Evolutionary conservation across 2,329 filamentous ascomycete species (phyloP).

Genomic region (Neofusicoccum parvum): DNA sequence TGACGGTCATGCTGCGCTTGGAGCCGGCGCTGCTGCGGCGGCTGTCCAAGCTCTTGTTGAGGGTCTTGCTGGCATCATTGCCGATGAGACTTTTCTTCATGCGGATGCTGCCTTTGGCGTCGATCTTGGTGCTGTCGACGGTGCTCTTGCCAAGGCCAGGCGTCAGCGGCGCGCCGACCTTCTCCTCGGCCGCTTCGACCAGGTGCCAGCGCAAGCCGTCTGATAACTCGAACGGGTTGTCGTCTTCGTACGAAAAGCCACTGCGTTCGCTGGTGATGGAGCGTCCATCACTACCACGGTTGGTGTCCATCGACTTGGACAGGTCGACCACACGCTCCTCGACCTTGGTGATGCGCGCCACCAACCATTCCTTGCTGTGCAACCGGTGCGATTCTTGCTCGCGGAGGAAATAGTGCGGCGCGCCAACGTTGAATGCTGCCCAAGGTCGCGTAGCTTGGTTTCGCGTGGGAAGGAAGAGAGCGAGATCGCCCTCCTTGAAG

Average conservation of each 20-base stretch:
- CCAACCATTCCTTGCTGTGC: constrained; percentile 87
- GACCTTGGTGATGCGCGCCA: constrained; percentile 86
- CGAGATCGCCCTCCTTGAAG: constrained; percentile 95
- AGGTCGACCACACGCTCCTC: constrained; percentile 93
- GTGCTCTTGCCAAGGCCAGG: constrained; percentile 90
- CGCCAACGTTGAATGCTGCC: constrained; percentile 98
- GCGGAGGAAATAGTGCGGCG: constrained; percentile 93
- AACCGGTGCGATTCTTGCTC: constrained; percentile 89
- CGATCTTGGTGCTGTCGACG: constrained; percentile 82
- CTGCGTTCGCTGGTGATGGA: constrained; percentile 53
- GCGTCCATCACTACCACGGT: constrained; percentile 48
- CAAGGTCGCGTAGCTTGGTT: constrained; percentile 94
- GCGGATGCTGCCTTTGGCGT: constrained; percentile 72
- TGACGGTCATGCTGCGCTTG: constrained; percentile 66
- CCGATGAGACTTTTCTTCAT: constrained; percentile 47
- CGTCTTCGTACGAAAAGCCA: constrained; percentile 68
- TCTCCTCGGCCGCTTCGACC: constrained; percentile 91
- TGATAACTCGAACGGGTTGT: constrained; percentile 95
- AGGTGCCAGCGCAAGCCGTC: constrained; percentile 96
- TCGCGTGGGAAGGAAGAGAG: constrained; percentile 88
- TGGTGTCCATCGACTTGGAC: constrained; percentile 69
- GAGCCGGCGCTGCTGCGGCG: constrained; percentile 84
- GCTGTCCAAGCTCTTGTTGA: constrained; percentile 86
- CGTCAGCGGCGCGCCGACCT: constrained; percentile 82
- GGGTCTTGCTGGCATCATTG: constrained; percentile 51